phyloP scores from a whole-genome alignment of 805 yeast species.

The Pichia pseudocactophila region DNA sequence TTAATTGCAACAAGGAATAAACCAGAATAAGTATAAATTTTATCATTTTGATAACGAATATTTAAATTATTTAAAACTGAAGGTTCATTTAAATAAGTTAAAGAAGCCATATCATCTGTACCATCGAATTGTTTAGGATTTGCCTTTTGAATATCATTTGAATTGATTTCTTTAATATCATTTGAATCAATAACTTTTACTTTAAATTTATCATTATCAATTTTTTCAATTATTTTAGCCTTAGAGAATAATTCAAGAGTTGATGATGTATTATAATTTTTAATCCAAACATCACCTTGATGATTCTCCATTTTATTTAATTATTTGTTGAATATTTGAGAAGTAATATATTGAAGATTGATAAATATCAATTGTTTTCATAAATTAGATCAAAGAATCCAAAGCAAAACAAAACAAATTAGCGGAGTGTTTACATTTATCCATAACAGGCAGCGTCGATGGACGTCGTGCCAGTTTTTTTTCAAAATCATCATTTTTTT shows the following conservation, averaged over 20 bases:
- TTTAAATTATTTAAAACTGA: conserved; percentile 83
- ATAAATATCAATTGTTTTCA: no score
- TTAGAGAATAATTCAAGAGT: conserved; percentile 45
- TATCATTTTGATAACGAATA: conserved; percentile 65
- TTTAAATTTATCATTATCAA: conserved; percentile 28
- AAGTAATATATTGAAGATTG: no score
- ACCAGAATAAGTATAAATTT: conserved; percentile 91
- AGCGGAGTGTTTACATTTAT: no score
- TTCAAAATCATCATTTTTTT: no score
- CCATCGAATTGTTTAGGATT: conserved; percentile 88
- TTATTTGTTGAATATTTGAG: no score
- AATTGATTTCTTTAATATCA: conserved; percentile 29
- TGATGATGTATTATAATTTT: conserved; percentile 39
- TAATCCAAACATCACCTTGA: conserved; percentile 68
- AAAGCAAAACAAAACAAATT: no score
- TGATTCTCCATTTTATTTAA: conserved; percentile 5
- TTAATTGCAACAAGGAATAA: conserved; percentile 90
- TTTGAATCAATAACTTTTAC: conserved; percentile 24
- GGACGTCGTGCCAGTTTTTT: no score
- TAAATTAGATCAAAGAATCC: no score
- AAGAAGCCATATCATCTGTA: conserved; percentile 91
- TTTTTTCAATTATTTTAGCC: conserved; percentile 44
- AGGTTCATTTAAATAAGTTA: conserved; percentile 90
- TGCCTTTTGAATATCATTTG: conserved; percentile 47
- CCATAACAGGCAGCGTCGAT: no score